phyloP scores from a whole-genome alignment of 441 rosid species.

The Syzygium syzygioides region DNA sequence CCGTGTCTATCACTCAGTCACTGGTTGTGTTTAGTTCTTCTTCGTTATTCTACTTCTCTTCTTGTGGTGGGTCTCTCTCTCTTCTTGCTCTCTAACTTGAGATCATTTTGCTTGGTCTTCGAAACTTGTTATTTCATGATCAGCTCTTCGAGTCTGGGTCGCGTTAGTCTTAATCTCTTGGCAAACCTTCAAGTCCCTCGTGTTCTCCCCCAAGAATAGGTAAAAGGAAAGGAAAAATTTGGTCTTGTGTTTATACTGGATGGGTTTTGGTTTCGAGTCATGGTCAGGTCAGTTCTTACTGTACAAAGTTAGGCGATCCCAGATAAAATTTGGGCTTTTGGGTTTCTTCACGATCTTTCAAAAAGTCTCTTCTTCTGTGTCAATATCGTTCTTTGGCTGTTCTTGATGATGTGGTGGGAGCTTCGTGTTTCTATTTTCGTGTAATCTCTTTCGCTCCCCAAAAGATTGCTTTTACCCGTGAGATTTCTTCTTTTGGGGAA shows the following conservation, averaged over 20 bases:
- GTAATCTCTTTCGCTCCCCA: neutral
- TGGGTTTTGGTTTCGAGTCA: neutral
- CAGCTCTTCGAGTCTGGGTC: neutral
- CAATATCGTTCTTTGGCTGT: neutral
- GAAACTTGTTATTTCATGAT: neutral
- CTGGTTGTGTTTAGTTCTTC: constrained; percentile 7
- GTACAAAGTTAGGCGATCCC: neutral
- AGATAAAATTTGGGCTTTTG: neutral
- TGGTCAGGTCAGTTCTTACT: neutral
- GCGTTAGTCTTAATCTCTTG: neutral
- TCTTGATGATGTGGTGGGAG: neutral
- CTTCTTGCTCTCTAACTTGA: neutral
- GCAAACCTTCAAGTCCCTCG: neutral
- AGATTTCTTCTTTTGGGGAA: neutral
- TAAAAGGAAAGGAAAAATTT: neutral
- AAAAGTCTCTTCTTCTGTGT: neutral
- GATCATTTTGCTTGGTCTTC: neutral
- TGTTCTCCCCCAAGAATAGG: neutral
- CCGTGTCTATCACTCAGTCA: neutral
- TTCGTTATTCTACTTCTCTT: neutral
- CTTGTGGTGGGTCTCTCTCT: neutral
- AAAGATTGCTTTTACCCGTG: neutral
- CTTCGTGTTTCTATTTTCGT: neutral
- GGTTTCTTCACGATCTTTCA: neutral
- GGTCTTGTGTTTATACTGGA: neutral